phyloP scores from a whole-genome alignment of 2,329 filamentous ascomycete species.

The Periconia sp. region DNA sequence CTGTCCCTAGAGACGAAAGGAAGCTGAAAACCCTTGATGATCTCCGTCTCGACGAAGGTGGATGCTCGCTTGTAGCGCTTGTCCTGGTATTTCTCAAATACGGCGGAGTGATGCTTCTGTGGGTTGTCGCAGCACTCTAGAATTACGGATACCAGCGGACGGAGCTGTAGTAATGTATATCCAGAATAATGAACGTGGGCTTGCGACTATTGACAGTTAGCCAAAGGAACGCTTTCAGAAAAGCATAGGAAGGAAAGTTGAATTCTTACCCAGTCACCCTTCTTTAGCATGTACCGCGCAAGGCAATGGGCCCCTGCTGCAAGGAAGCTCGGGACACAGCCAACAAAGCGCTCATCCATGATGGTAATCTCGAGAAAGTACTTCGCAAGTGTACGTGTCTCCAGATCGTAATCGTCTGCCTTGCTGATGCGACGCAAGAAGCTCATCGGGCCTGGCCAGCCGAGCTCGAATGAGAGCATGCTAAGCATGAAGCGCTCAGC shows the following conservation, averaged over 20 bases:
- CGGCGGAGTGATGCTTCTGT: slow-evolving; percentile 79
- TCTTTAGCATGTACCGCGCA: slow-evolving; percentile 84
- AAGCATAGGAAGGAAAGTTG: neutral
- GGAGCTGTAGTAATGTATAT: slow-evolving; percentile 86
- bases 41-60: slow-evolving; percentile 76
- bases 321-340: slow-evolving; percentile 85
- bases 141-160: slow-evolving; percentile 76
- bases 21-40: slow-evolving; percentile 66
- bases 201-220: slow-evolving; percentile 66
- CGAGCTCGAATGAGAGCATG: slow-evolving; percentile 94
- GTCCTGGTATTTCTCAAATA: slow-evolving; percentile 92
- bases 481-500: slow-evolving; percentile 98
- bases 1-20: slow-evolving; percentile 47
- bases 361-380: slow-evolving; percentile 97
- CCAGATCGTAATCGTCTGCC: slow-evolving; percentile 95
- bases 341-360: slow-evolving; percentile 98
- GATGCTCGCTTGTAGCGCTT: slow-evolving; percentile 87
- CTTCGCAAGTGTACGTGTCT: slow-evolving; percentile 93
- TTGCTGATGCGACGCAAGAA: slow-evolving; percentile 97
- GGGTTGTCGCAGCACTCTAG: slow-evolving; percentile 87
- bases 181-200: slow-evolving; percentile 91
- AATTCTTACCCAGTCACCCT: slow-evolving; percentile 85
- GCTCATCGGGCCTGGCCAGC: slow-evolving; percentile 99
- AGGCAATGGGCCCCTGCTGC: slow-evolving; percentile 93
- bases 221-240: slow-evolving; percentile 1